A percentile compares a stretch with the other conserved stretches of the same genome.
Evolutionary conservation across 2,329 filamentous ascomycete species (phyloP).

Genomic region (Thelonectria olida): DNA sequence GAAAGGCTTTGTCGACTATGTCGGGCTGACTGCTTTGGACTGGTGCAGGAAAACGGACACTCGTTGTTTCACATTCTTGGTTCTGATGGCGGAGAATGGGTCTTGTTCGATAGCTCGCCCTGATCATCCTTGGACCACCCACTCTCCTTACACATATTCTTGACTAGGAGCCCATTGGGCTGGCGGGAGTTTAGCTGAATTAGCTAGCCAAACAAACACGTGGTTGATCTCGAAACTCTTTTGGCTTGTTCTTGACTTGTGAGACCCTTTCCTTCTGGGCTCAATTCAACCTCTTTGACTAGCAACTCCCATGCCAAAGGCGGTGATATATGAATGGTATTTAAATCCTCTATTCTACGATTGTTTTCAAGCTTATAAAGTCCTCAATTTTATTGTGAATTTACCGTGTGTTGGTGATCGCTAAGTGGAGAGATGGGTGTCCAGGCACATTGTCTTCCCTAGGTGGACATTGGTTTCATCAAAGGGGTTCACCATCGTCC

Average conservation of each 20-base stretch:
- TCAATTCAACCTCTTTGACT: too few relatives aligned
- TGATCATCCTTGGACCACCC: background rate
- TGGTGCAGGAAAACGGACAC: background rate
- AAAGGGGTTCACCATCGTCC: too few relatives aligned
- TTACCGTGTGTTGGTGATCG: too few relatives aligned
- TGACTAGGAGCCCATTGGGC: background rate
- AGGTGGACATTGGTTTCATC: too few relatives aligned
- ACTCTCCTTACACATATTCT: background rate
- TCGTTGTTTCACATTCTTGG: background rate
- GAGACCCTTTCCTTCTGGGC: too few relatives aligned
- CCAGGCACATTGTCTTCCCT: too few relatives aligned
- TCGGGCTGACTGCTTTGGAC: background rate
- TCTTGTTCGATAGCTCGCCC: background rate
- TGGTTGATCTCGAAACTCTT: background rate
- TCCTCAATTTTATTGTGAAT: too few relatives aligned
- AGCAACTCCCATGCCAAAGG: too few relatives aligned
- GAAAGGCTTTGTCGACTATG: background rate
- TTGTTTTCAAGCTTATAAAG: too few relatives aligned
- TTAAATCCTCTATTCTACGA: too few relatives aligned
- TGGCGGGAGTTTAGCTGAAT: background rate
- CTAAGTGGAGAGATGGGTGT: too few relatives aligned
- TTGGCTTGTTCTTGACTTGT: background rate
- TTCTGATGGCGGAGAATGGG: background rate
- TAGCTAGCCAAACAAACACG: background rate
- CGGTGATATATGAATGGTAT: too few relatives aligned